A percentile compares a stretch with the other conserved stretches of the same genome.
Evolutionary conservation across 2,329 filamentous ascomycete genomes (phyloP).

Genomic region (Conoideocrella luteorostrata): DNA sequence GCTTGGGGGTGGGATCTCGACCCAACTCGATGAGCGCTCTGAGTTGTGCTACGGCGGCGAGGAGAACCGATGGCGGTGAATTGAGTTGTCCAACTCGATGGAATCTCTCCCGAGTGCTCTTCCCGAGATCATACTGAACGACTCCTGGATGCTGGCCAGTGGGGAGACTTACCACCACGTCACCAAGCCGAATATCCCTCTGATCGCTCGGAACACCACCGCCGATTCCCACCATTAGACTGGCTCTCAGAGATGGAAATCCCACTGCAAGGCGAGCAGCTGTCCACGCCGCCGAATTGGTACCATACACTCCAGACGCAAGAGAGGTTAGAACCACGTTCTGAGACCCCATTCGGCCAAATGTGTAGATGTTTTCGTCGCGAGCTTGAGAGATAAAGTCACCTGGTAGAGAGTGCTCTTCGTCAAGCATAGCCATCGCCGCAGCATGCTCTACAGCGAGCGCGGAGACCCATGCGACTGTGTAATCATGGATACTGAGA

Average conservation of each 20-base stretch:
- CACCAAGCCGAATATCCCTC: slow-evolving; percentile 19
- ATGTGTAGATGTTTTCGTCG: too few relatives aligned
- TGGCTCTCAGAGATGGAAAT: slow-evolving; percentile 12
- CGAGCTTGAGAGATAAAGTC: background rate
- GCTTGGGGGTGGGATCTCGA: too few relatives aligned
- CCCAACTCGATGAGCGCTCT: background rate
- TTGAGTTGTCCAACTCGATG: background rate
- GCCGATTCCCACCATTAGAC: slow-evolving; percentile 21
- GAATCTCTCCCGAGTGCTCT: too few relatives aligned
- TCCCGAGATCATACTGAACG: background rate
- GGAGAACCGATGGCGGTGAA: background rate
- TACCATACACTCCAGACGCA: background rate
- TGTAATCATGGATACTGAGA: slow-evolving; percentile 14
- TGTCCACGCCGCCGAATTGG: background rate
- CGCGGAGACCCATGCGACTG: slow-evolving; percentile 27
- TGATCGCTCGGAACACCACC: slow-evolving; percentile 15
- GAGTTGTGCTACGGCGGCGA: background rate
- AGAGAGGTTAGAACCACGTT: background rate
- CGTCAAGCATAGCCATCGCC: slow-evolving; percentile 22
- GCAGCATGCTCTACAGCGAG: slow-evolving; percentile 23
- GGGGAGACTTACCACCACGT: slow-evolving; percentile 16
- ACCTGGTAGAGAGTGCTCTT: slow-evolving; percentile 16
- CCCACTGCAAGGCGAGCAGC: background rate
- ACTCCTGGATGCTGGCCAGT: background rate
- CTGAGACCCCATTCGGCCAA: slow-evolving; percentile 10